A percentile compares a stretch with the other conserved stretches of the same genome.
Conservation (phyloP, 768 basidiomycete genomes). For the Rhodotorula kratochvilovae region DNA sequence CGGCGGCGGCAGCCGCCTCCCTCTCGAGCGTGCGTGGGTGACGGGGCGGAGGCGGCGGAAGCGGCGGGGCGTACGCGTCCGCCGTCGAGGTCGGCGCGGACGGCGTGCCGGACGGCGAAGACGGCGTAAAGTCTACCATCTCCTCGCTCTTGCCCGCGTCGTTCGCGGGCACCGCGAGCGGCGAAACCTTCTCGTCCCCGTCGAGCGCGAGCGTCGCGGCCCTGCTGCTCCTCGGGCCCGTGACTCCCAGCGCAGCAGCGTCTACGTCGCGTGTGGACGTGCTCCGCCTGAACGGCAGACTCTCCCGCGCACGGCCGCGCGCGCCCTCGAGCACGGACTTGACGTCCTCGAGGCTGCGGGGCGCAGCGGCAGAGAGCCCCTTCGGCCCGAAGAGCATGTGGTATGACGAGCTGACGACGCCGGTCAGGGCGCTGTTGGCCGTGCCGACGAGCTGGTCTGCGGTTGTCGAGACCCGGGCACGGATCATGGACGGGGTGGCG, state of each 20-base stretch:
- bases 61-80: slow-evolving; percentile 1
- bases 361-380: slow-evolving; percentile 51
- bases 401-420: slow-evolving; percentile 85
- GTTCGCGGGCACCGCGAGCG: slow-evolving; percentile 42
- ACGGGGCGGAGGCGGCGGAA: slow-evolving; percentile 1
- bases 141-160: slow-evolving; percentile 12
- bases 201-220: slow-evolving; percentile 11
- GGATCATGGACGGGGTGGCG: slow-evolving; percentile 12
- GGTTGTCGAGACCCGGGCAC: slow-evolving; percentile 44
- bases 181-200: not conserved
- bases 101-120: slow-evolving; percentile 6
- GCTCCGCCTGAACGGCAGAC: slow-evolving; percentile 18
- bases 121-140: slow-evolving; percentile 41
- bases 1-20: not conserved
- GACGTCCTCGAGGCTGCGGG: slow-evolving; percentile 56
- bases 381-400: slow-evolving; percentile 59
- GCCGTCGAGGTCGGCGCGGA: not conserved
- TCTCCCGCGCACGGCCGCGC: slow-evolving; percentile 10
- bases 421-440: slow-evolving; percentile 63
- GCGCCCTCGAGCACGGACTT: slow-evolving; percentile 42
- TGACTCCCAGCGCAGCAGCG: not conserved
- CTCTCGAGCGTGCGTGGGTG: not conserved
- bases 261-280: not conserved
- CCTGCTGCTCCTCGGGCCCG: slow-evolving; percentile 1
- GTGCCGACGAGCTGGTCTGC: slow-evolving; percentile 64